Evolutionary conservation across 2,329 filamentous ascomycete species (phyloP).

Genomic region (Ambrosiella xylebori): DNA sequence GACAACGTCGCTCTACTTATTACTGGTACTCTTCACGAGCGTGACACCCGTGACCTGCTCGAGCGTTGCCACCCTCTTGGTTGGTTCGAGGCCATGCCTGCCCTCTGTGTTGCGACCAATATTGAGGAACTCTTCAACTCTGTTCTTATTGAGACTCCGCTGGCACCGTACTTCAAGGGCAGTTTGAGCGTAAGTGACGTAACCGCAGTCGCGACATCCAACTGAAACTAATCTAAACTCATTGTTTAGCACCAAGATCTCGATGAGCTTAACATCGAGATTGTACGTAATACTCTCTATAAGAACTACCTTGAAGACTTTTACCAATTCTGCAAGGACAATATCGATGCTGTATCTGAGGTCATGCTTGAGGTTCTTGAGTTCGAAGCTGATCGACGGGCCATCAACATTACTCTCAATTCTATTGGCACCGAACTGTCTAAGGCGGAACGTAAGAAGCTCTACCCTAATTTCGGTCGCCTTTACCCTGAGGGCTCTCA

Average conservation of each 20-base stretch:
- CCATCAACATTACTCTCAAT: constrained; percentile 98
- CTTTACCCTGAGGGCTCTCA: constrained; percentile 86
- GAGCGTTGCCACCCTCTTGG: constrained; percentile 93
- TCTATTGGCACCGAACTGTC: constrained; percentile 92
- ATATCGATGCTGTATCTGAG: constrained; percentile 79
- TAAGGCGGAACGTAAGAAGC: constrained; percentile 86
- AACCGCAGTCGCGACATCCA: neutral
- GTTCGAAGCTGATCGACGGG: constrained; percentile 89
- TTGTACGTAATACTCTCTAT: constrained; percentile 94
- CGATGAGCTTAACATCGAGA: constrained; percentile 98
- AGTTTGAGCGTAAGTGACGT: constrained; percentile 45
- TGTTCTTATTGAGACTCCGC: constrained; percentile 86
- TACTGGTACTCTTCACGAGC: constrained; percentile 91
- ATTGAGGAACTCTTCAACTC: constrained; percentile 98
- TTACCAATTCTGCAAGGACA: constrained; percentile 79
- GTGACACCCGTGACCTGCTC: constrained; percentile 85
- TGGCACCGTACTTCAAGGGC: constrained; percentile 94
- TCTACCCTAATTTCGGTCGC: constrained; percentile 83
- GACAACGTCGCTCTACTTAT: constrained; percentile 97
- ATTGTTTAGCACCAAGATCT: constrained; percentile 58
- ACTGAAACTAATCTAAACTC: constrained; percentile 2
- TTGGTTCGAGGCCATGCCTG: constrained; percentile 98
- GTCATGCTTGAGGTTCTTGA: constrained; percentile 93
- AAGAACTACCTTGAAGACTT: constrained; percentile 99
- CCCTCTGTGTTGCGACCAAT: constrained; percentile 92